These are phyloP conservation scores for Aureobasidium lini DNA, from an alignment of 2,329 filamentous ascomycete species.

Conservation along the genomic window DNA sequence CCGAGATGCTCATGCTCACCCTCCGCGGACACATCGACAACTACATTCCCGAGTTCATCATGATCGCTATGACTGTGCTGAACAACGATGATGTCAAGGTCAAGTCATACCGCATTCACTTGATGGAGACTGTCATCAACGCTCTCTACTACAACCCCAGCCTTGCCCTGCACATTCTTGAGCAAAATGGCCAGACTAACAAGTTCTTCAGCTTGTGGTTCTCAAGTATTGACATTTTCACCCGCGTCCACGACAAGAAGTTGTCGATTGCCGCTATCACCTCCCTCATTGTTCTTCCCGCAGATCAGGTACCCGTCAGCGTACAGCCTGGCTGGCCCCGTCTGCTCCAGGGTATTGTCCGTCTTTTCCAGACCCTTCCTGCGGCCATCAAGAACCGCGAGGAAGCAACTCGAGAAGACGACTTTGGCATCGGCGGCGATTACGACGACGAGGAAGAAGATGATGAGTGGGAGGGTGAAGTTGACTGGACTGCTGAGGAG, in stretches of 20 bases:
- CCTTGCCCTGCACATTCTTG: constrained; percentile 78
- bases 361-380: constrained; percentile 86
- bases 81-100: constrained; percentile 70
- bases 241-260: constrained; percentile 96
- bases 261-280: constrained; percentile 91
- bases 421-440: constrained; percentile 71
- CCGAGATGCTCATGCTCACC: constrained; percentile 95
- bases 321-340: constrained; percentile 94
- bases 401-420: constrained; percentile 76
- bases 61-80: constrained; percentile 79
- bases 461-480: constrained; percentile 69
- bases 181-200: constrained; percentile 89
- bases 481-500: constrained; percentile 59
- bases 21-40: constrained; percentile 81
- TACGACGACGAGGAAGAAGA: constrained; percentile 66
- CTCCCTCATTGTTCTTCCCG: constrained; percentile 69
- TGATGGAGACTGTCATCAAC: constrained; percentile 99
- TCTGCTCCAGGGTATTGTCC: constrained; percentile 78
- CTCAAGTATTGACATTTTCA: constrained; percentile 87
- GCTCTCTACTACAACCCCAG: constrained; percentile 94
- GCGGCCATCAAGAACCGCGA: constrained; percentile 85
- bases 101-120: constrained; percentile 88
- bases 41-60: constrained; percentile 81
- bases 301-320: constrained; percentile 79
- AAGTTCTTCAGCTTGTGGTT: constrained; percentile 99